Evolutionary conservation across 1,139 yeast genomes (phyloP).

Genomic region (Meyerozyma athensensis): DNA sequence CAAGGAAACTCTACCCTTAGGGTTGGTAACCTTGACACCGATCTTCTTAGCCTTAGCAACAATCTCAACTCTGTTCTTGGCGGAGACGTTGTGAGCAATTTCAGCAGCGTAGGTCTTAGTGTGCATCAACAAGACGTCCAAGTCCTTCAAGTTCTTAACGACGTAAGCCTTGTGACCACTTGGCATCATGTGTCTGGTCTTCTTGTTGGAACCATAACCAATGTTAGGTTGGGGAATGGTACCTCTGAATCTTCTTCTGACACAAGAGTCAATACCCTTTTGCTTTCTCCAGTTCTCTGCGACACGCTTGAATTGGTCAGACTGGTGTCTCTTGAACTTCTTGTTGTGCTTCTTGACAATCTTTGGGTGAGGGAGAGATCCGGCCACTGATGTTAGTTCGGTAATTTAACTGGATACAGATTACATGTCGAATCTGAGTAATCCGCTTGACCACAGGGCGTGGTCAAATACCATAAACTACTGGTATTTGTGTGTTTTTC

Average conservation of each 20-base stretch:
- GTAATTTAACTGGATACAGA: neutral
- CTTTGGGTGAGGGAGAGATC: slow-evolving; percentile 98
- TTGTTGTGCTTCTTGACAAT: slow-evolving; percentile 99
- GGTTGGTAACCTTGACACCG: slow-evolving; percentile 99
- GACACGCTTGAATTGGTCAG: slow-evolving; percentile 99
- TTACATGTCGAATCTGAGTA: too few species aligned
- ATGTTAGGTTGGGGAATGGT: slow-evolving; percentile 98
- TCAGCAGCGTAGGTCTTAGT: slow-evolving; percentile 99
- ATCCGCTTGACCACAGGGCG: too few species aligned
- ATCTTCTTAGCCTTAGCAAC: slow-evolving; percentile 97
- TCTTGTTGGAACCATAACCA: slow-evolving; percentile 99
- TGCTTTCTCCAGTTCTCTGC: slow-evolving; percentile 99
- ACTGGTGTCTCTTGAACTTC: slow-evolving; percentile 99
- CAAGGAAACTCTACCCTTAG: slow-evolving; percentile 97
- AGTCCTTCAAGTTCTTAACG: slow-evolving; percentile 88
- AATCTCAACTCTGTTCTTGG: slow-evolving; percentile 96
- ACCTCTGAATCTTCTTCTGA: slow-evolving; percentile 99
- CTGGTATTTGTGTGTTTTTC: neutral
- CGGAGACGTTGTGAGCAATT: slow-evolving; percentile 97
- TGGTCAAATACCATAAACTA: too few species aligned
- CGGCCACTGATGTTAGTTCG: slow-evolving; percentile 57
- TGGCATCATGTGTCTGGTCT: slow-evolving; percentile 93
- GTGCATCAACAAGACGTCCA: slow-evolving; percentile 95
- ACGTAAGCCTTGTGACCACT: slow-evolving; percentile 97
- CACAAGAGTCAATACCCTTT: slow-evolving; percentile 99